Evolutionary conservation across 176 grass and related monocot genomes (phyloP).

Genomic region (Luzula sylvatica): DNA sequence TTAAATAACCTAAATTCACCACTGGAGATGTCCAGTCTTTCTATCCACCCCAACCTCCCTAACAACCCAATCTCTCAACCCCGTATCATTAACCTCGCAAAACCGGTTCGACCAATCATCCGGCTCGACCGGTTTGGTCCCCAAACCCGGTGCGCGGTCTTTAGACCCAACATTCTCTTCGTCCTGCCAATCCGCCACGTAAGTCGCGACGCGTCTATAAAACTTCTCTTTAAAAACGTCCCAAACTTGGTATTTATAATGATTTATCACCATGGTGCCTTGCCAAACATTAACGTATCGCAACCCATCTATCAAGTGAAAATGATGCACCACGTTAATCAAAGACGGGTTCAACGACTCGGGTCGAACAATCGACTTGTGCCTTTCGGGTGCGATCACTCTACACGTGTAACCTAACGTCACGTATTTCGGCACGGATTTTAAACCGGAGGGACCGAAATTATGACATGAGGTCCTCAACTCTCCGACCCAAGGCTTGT

Average conservation of each 20-base stretch:
- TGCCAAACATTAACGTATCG: conserved; percentile 69
- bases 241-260: conserved; percentile 98
- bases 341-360: conserved; percentile 66
- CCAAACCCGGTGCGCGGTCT: conserved; percentile 80
- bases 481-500: conserved; percentile 45
- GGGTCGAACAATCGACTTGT: conserved; percentile 80
- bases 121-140: conserved; percentile 81
- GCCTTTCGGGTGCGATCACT: conserved; percentile 57
- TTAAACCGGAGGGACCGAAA: conserved; percentile 85
- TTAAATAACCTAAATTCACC: conserved; percentile 34
- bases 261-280: conserved; percentile 81
- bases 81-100: conserved; percentile 78
- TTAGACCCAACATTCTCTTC: conserved; percentile 92
- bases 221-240: conserved; percentile 99
- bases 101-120: conserved; percentile 72
- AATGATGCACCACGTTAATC: conserved; percentile 95
- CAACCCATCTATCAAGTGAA: conserved; percentile 81
- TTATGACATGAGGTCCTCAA: conserved; percentile 80
- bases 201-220: conserved; percentile 66
- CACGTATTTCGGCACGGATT: conserved; percentile 55
- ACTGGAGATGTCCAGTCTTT: conserved; percentile 58
- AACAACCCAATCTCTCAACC: conserved; percentile 80
- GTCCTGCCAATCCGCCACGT: conserved; percentile 88
- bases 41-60: conserved; percentile 30
- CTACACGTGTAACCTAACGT: conserved; percentile 61